phyloP scores from a whole-genome alignment of 768 basidiomycete genomes.

The Chiua virens region DNA sequence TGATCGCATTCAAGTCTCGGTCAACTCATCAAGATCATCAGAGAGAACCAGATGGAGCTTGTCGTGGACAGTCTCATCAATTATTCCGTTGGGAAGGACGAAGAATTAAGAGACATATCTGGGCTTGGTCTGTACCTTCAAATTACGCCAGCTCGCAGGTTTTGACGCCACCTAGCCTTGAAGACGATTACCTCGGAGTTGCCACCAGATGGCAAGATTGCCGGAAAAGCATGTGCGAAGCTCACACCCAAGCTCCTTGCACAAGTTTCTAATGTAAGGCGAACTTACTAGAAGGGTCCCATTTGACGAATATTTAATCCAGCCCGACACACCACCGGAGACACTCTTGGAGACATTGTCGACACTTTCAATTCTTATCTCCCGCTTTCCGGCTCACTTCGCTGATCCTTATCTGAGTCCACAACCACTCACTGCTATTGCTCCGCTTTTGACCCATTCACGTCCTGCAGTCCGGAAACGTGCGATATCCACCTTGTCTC shows the following conservation, averaged over 20 bases:
- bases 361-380: constrained; percentile 86
- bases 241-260: constrained; percentile 79
- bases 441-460: constrained; percentile 68
- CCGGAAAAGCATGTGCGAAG: constrained; percentile 76
- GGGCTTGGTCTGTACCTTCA: constrained; percentile 64
- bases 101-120: constrained; percentile 92
- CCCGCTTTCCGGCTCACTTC: constrained; percentile 75
- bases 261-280: constrained; percentile 72
- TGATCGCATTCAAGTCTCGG: constrained; percentile 59
- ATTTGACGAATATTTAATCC: constrained; percentile 6
- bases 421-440: constrained; percentile 64
- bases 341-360: constrained; percentile 81
- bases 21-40: constrained; percentile 86
- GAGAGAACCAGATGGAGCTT: constrained; percentile 76
- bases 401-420: constrained; percentile 51
- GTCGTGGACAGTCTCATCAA: constrained; percentile 90
- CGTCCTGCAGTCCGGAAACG: constrained; percentile 91
- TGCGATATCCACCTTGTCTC: constrained; percentile 81
- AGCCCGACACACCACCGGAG: constrained; percentile 74
- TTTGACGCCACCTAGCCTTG: constrained; percentile 54
- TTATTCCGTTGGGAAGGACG: constrained; percentile 83
- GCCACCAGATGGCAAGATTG: constrained; percentile 78
- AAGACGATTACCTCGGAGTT: constrained; percentile 95
- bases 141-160: background rate
- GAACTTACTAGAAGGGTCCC: background rate